A percentile compares a stretch with the other conserved stretches of the same genome.
Evolutionary conservation across 1,284 basidiomycete species (phyloP).

Genomic region (Malassezia vespertilionis): DNA sequence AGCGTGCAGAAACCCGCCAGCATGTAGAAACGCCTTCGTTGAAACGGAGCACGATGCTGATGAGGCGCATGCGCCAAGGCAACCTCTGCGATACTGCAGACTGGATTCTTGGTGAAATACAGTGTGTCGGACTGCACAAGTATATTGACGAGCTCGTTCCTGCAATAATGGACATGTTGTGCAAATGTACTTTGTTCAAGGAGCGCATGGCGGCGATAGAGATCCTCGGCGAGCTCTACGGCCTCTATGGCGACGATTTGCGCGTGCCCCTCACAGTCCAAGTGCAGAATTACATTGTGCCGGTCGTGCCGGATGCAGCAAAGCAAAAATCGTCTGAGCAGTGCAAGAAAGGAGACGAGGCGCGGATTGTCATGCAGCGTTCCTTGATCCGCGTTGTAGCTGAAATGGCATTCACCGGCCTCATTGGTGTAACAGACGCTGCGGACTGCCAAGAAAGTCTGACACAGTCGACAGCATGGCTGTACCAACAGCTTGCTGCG

Average conservation of each 20-base stretch:
- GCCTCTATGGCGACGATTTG: conserved; percentile 68
- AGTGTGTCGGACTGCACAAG: conserved; percentile 78
- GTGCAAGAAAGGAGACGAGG: conserved; percentile 80
- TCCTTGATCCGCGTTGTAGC: conserved; percentile 73
- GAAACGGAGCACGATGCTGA: conserved; percentile 43
- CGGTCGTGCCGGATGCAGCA: conserved; percentile 50
- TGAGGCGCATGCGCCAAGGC: conserved; percentile 37
- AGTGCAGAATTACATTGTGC: conserved; percentile 57
- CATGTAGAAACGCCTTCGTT: no score
- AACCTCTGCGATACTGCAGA: conserved; percentile 48
- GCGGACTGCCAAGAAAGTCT: conserved; percentile 30
- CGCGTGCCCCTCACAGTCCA: conserved; percentile 61
- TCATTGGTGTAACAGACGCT: conserved; percentile 52
- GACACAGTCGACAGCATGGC: background rate
- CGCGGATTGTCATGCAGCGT: conserved; percentile 68
- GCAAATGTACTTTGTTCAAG: conserved; percentile 71
- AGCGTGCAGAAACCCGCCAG: no score
- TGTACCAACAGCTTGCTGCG: background rate
- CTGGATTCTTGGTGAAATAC: conserved; percentile 59
- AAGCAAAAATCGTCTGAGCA: conserved; percentile 62
- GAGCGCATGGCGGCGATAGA: conserved; percentile 73
- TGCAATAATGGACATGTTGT: conserved; percentile 73
- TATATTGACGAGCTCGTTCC: conserved; percentile 89
- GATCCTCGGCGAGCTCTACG: conserved; percentile 79
- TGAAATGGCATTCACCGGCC: conserved; percentile 76